phyloP scores from a whole-genome alignment of 2,329 filamentous ascomycete species.

The Fusarium sp. region DNA sequence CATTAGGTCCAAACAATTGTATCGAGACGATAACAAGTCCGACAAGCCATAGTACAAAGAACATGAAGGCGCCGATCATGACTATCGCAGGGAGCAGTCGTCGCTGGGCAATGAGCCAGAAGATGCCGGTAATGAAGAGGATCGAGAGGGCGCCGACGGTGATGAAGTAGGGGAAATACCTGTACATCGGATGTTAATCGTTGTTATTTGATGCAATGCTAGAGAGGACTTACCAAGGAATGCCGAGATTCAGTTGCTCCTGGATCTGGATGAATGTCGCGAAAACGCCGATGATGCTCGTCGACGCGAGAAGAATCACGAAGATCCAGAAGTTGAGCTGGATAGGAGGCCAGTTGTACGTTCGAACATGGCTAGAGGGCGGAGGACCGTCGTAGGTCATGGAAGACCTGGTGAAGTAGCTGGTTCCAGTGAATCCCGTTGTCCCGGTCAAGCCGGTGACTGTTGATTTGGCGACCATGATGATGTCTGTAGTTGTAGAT shows the following conservation, averaged over 20 bases:
- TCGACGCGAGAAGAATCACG: slow-evolving; percentile 73
- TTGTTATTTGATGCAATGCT: no score
- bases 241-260: slow-evolving; percentile 65
- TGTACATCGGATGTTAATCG: slow-evolving; percentile 48
- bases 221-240: slow-evolving; percentile 69
- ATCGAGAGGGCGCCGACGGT: slow-evolving; percentile 72
- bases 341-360: slow-evolving; percentile 78
- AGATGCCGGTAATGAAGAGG: slow-evolving; percentile 75
- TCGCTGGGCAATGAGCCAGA: slow-evolving; percentile 74
- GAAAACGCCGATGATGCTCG: slow-evolving; percentile 74
- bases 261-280: slow-evolving; percentile 73
- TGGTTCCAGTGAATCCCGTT: slow-evolving; percentile 39
- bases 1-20: slow-evolving; percentile 73
- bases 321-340: slow-evolving; percentile 78
- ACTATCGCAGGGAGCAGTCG: slow-evolving; percentile 74
- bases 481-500: neutral
- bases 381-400: slow-evolving; percentile 60
- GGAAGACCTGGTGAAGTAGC: slow-evolving; percentile 56
- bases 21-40: slow-evolving; percentile 74
- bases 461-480: slow-evolving; percentile 51
- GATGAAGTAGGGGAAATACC: slow-evolving; percentile 79
- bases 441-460: slow-evolving; percentile 52
- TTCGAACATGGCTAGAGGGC: slow-evolving; percentile 63
- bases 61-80: slow-evolving; percentile 75
- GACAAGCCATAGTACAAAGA: slow-evolving; percentile 78